Conservation (phyloP, 192 early-diverging fungal species). For the Backusella luteola region DNA sequence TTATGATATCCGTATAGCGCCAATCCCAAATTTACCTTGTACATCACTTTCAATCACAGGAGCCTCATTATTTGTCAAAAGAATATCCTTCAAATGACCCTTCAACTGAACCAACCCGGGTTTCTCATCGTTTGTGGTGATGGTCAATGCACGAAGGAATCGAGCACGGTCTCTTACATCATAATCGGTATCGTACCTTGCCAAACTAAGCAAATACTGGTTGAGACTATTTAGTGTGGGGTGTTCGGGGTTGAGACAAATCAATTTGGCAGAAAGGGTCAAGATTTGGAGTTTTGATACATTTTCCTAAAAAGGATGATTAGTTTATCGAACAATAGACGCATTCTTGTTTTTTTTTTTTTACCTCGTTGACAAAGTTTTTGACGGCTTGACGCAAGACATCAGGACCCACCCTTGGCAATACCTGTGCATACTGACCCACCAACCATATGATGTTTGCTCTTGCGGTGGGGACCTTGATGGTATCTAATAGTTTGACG, state of each 20-base stretch:
- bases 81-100: constrained; percentile 54
- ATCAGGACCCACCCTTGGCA: constrained; percentile 74
- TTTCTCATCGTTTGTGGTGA: constrained; percentile 10
- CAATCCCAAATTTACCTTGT: constrained; percentile 29
- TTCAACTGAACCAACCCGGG: constrained; percentile 38
- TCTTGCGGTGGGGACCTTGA: constrained; percentile 70
- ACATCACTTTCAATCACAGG: constrained; percentile 51
- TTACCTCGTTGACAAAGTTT: constrained; percentile 48
- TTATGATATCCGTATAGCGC: too few relatives aligned
- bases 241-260: constrained; percentile 44
- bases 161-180: constrained; percentile 90
- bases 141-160: constrained; percentile 53
- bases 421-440: constrained; percentile 68
- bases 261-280: constrained; percentile 73
- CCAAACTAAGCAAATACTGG: constrained; percentile 81
- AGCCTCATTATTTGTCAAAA: constrained; percentile 55
- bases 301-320: constrained; percentile 42
- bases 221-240: constrained; percentile 50
- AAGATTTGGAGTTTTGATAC: constrained; percentile 82
- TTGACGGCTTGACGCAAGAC: constrained; percentile 77
- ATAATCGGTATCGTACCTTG: constrained; percentile 85
- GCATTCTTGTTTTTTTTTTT: neutral
- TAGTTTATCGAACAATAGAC: neutral
- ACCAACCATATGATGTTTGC: constrained; percentile 89
- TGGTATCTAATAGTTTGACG: constrained; percentile 57